phyloP scores from a whole-genome alignment of 208 protist genomes.

The Lotmaria passim region DNA sequence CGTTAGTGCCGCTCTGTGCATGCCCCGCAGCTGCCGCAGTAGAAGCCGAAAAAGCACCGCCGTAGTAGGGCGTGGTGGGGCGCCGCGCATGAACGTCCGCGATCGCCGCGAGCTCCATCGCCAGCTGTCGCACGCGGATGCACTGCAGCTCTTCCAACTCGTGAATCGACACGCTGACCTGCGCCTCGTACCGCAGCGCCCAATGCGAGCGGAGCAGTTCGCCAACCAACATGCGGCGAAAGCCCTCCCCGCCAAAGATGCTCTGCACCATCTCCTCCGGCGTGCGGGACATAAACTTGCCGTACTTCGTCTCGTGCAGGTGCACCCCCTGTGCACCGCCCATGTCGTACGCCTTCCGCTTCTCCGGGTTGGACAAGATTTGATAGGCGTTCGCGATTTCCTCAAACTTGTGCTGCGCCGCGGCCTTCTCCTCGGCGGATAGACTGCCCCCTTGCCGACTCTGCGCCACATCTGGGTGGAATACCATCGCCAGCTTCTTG shows the following conservation, averaged over 20 bases:
- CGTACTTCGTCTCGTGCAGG: slow-evolving; percentile 72
- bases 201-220: slow-evolving; percentile 83
- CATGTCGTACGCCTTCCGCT: slow-evolving; percentile 76
- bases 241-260: slow-evolving; percentile 82
- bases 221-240: slow-evolving; percentile 64
- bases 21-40: neutral
- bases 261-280: slow-evolving; percentile 86
- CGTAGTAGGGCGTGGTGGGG: slow-evolving; percentile 31
- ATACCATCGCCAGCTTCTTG: slow-evolving; percentile 88
- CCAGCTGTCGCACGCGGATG: slow-evolving; percentile 73
- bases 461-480: slow-evolving; percentile 83
- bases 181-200: slow-evolving; percentile 79
- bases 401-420: slow-evolving; percentile 73
- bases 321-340: slow-evolving; percentile 67
- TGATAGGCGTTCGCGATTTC: slow-evolving; percentile 80
- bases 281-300: slow-evolving; percentile 73
- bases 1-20: neutral
- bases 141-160: slow-evolving; percentile 86
- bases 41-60: neutral
- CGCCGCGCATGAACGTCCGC: slow-evolving; percentile 78
- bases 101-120: slow-evolving; percentile 69
- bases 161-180: slow-evolving; percentile 82
- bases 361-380: slow-evolving; percentile 88
- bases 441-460: slow-evolving; percentile 20
- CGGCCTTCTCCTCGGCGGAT: slow-evolving; percentile 41